Conservation (phyloP, 441 rosid genomes). For the Corymbia citriodora region DNA sequence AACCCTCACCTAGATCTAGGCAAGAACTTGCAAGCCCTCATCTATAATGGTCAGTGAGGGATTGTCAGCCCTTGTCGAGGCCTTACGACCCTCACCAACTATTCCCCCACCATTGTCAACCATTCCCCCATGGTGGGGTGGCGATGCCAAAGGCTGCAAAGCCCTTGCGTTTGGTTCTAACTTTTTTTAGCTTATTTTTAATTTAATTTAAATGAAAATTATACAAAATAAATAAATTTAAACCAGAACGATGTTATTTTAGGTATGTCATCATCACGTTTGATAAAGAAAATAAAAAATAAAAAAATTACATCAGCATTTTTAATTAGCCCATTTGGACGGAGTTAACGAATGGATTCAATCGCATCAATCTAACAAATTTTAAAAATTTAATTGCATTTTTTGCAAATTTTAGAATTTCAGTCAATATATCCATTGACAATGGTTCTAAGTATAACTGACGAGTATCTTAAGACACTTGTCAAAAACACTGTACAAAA, state of each 20-base stretch:
- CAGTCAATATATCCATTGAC: fast-evolving
- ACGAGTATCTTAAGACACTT: background rate
- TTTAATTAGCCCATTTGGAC: fast-evolving
- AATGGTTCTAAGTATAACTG: background rate
- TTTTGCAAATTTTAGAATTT: fast-evolving
- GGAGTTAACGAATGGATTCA: fast-evolving
- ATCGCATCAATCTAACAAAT: too few relatives aligned
- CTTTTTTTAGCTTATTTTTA: background rate
- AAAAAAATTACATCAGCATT: too few relatives aligned
- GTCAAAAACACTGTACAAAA: too few relatives aligned
- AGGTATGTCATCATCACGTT: fast-evolving
- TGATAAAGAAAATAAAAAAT: too few relatives aligned
- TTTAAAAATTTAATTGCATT: too few relatives aligned
- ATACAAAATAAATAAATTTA: too few relatives aligned
- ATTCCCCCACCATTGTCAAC: background rate
- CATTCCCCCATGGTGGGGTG: background rate
- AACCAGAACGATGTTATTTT: fast-evolving
- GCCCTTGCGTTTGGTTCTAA: background rate
- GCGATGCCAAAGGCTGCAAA: background rate
- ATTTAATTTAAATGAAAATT: too few relatives aligned
- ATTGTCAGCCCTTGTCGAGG: background rate
- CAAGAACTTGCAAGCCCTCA: background rate
- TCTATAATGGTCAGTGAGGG: background rate
- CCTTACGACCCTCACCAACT: too few relatives aligned
- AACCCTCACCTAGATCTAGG: background rate